phyloP scores from a whole-genome alignment of 306 rosid species.

The Luffa acutangula region DNA sequence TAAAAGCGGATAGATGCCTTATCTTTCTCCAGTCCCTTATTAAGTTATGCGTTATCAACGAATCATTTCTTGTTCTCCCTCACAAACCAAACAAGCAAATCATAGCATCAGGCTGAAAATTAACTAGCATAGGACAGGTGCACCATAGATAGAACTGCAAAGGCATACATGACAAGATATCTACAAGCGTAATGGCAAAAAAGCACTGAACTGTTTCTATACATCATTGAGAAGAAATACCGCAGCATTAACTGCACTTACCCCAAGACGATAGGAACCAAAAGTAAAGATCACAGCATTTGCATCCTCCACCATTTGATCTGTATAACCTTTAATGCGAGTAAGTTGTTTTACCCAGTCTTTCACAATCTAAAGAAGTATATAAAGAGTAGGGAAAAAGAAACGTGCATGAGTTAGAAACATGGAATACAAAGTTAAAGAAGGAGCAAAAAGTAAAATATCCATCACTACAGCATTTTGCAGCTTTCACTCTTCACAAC shows the following conservation, averaged over 20 bases:
- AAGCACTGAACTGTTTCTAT: neutral
- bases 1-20: neutral
- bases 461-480: neutral
- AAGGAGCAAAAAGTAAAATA: neutral
- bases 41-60: neutral
- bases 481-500: neutral
- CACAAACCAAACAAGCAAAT: neutral
- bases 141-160: neutral
- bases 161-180: neutral
- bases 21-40: neutral
- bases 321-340: constrained; percentile 69
- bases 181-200: neutral
- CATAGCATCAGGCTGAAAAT: neutral
- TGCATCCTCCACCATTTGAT: constrained; percentile 96
- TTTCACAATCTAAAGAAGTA: constrained; percentile 56
- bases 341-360: constrained; percentile 88
- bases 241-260: constrained; percentile 26
- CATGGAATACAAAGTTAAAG: neutral
- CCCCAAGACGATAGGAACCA: constrained; percentile 91
- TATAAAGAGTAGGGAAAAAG: neutral
- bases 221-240: neutral
- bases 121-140: neutral
- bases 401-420: neutral
- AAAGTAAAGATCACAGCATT: constrained; percentile 82
- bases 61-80: neutral